Conservation (phyloP, 139 green algal species). For the Dunaliella primolecta region DNA sequence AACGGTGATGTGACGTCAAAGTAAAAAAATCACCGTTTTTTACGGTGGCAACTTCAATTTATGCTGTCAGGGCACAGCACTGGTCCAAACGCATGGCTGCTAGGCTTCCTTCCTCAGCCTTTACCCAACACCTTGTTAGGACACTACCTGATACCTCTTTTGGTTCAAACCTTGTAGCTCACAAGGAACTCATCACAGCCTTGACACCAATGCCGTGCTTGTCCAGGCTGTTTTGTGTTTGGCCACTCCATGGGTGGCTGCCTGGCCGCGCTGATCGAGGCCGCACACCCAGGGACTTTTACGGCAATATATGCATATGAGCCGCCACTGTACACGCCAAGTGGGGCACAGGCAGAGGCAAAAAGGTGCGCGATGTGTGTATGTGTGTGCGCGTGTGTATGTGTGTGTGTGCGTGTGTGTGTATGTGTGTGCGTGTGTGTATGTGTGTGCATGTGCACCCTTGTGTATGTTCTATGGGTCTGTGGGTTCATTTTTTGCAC, state of each 20-base stretch:
- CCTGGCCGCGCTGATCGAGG: constrained; percentile 20
- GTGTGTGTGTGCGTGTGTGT: not conserved
- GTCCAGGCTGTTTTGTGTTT: constrained; percentile 32
- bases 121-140: too few relatives aligned
- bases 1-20: too few relatives aligned
- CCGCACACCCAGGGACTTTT: constrained; percentile 25
- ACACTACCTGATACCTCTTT: too few relatives aligned
- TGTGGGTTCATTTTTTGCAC: not conserved
- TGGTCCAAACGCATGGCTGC: too few relatives aligned
- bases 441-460: not conserved
- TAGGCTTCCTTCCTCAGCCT: too few relatives aligned
- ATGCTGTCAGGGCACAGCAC: too few relatives aligned
- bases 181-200: too few relatives aligned
- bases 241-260: constrained; percentile 36
- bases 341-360: not conserved
- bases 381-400: too few relatives aligned
- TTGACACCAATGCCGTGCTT: too few relatives aligned
- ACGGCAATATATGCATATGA: constrained; percentile 21
- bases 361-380: not conserved
- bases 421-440: not conserved
- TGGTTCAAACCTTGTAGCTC: too few relatives aligned
- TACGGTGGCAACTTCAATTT: too few relatives aligned
- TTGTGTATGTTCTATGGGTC: not conserved
- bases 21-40: too few relatives aligned
- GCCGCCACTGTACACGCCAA: not conserved